Evolutionary conservation across 1,284 basidiomycete species (phyloP), one percentile per base, ranked within the genome.

Genomic region (Wallemia hederae): DNA sequence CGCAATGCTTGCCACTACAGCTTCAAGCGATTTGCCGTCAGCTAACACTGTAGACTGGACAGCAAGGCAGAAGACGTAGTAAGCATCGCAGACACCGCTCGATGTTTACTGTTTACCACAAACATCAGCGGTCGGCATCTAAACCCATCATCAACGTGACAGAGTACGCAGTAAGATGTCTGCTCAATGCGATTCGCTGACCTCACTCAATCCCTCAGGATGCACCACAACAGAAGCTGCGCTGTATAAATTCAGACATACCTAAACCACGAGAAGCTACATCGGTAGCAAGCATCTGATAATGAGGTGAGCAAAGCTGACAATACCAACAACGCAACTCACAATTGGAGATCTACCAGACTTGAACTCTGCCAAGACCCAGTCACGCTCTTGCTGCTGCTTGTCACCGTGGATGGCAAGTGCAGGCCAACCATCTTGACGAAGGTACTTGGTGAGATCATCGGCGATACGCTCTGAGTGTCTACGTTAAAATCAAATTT

Each of bases 391-490:
- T 66, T 72, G 72, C 69, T 76, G 75, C 69, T 89, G 87, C 74
- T 96, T 96, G 76, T 98, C 92, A 70, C 92, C 92, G 72, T 98
- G 92, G 67, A 98, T 98, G 63, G 92, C 92, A 60, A 99, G 77
- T 14, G 92, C 90, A 27, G 92, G 92, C 92, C 92, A 99, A 27
- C 92, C 92, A 70, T 99, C 90, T 76, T 87, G 84, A 66, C 90
- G 83, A 59, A 96, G 76, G 72, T 90, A 90, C 74, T 97, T 98
- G 57, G 92, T 98, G 67, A 98, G 84, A 66, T 98, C 92, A 70
- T 98, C 92, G 61, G 92, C 92, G 61, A 94, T 85, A 62, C 92
- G 81, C 75, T 99, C 56, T 58, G 25, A 58, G 19, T 58, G 25
- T 11, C 24, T 26, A 24, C 11, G 56, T 27, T 2, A 58, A n/a